Base-by-base conservation (phyloP, 495 filamentous ascomycete species). In the Extremus antarcticus region DNA sequence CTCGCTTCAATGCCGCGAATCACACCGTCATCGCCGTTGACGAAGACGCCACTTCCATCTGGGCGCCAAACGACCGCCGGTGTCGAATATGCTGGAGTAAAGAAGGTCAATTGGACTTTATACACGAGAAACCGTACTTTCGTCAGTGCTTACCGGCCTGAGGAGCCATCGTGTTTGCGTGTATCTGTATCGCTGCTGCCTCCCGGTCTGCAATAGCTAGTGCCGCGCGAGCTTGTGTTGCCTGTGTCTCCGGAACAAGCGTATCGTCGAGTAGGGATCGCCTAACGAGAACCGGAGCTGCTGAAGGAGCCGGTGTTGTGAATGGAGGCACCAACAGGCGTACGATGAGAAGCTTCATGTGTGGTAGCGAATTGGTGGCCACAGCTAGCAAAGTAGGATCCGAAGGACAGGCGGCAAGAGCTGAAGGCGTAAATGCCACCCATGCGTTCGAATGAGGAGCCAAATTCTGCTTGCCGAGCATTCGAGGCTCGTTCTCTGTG, bases 1-100 rank as follows among this genome's bases (percentile, higher is more conserved):
- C 66, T 77, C 1, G 71, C 72, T 64, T 87, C 84, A 32, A 87
- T 65, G 2, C 83, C 83, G 17, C 83, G 71, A 53, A 86, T 70
- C 15, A 78, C 66, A 0, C 83, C 83, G 67, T 87, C 83, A 62
- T 87, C 84, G 10, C 78, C 78, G 66, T 83, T 86, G 1, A 86
- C 81, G 78, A 80, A 87, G 4, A 87, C 65, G 0, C 83, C 83
- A 24, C 69, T 75, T 0, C 81, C 82, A 61, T 81, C 73, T 3
- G 82, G 82, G 47, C 83, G 68, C 83, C 83, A 87, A 9, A 70
- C 76, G 10, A 85, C 66, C 56, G 77, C 75, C 20, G 83, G 81
- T 13, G 81, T 86, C 32, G 78, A 82, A 63, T 85, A 87, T 7
- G 76, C 68, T 47, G n/a, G n/a, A n/a, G n/a, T n/a, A n/a, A n/a